phyloP scores from a whole-genome alignment of 2,329 filamentous ascomycete species.

The Calonectria henricotiae region DNA sequence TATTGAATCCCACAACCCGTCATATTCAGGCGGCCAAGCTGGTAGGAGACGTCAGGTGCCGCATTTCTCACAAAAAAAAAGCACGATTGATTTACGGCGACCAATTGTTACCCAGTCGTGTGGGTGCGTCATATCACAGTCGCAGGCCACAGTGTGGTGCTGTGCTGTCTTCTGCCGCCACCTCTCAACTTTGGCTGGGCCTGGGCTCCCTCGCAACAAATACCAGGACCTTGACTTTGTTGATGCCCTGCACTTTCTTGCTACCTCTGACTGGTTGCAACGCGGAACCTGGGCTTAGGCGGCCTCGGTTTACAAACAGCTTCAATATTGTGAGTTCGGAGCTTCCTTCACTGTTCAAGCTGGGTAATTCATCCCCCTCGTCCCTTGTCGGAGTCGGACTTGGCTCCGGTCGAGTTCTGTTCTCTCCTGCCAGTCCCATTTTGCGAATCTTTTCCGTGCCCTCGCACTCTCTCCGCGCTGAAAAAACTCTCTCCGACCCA shows the following conservation, averaged over 20 bases:
- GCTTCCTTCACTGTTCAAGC: constrained; percentile 45
- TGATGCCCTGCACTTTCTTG: constrained; percentile 50
- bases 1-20: constrained; percentile 27
- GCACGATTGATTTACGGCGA: constrained; percentile 15
- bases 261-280: constrained; percentile 43
- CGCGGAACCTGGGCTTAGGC: constrained; percentile 36
- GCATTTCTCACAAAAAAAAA: constrained; percentile 14
- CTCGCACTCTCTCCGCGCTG: constrained; percentile 47
- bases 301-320: constrained; percentile 46
- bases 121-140: constrained; percentile 27
- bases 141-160: constrained; percentile 28
- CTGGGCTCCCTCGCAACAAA: constrained; percentile 44
- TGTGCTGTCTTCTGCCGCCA: constrained; percentile 37
- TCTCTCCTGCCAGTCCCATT: constrained; percentile 53
- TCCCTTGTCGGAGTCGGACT: constrained; percentile 53
- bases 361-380: constrained; percentile 49
- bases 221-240: constrained; percentile 42
- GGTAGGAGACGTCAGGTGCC: constrained; percentile 22
- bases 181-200: constrained; percentile 39
- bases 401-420: constrained; percentile 54
- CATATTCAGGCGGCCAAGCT: constrained; percentile 13
- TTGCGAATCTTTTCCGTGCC: constrained; percentile 53
- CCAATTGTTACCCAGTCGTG: constrained; percentile 25
- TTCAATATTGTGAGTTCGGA: constrained; percentile 44
- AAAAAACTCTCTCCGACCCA: constrained; percentile 49